Percentiles rank a stretch among this genome's conserved stretches.
phyloP scores from a whole-genome alignment of 345 rosid species.

The Diplotaxis tenuifolia region DNA sequence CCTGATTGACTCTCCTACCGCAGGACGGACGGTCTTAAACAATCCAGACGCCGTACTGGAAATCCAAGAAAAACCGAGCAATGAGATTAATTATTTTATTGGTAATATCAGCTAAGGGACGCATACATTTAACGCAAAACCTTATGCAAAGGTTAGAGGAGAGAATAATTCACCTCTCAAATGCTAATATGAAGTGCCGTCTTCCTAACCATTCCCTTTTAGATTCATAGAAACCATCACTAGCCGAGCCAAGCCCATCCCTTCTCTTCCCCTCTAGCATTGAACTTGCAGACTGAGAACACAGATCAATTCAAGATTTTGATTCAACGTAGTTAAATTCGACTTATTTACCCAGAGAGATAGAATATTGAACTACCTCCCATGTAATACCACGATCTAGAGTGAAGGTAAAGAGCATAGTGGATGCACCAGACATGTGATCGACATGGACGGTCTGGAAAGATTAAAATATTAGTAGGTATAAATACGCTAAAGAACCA shows the following conservation, averaged over 20 bases:
- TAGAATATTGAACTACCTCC: constrained; percentile 60
- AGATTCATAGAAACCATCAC: constrained; percentile 95
- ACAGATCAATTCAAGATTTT: constrained; percentile 25
- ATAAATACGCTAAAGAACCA: constrained; percentile 11
- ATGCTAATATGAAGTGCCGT: constrained; percentile 85
- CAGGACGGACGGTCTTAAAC: constrained; percentile 87
- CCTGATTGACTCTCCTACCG: constrained; percentile 96
- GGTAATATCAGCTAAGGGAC: too few species aligned
- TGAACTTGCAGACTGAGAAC: constrained; percentile 64
- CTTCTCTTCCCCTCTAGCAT: constrained; percentile 74
- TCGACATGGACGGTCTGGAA: constrained; percentile 94
- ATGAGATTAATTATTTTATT: neutral
- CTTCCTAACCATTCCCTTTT: constrained; percentile 95
- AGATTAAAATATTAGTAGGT: constrained; percentile 27
- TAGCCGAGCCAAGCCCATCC: constrained; percentile 76
- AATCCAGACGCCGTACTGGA: constrained; percentile 73
- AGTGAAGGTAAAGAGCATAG: constrained; percentile 82
- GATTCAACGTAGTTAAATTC: neutral
- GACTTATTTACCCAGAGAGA: constrained; percentile 11
- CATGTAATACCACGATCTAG: constrained; percentile 93
- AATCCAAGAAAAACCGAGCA: constrained; percentile 27
- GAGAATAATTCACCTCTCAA: constrained; percentile 67
- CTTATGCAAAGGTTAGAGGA: constrained; percentile 1
- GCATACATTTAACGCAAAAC: neutral
- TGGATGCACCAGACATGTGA: constrained; percentile 93